Base-by-base conservation (phyloP, 768 basidiomycete species). In the Russula abietina region DNA sequence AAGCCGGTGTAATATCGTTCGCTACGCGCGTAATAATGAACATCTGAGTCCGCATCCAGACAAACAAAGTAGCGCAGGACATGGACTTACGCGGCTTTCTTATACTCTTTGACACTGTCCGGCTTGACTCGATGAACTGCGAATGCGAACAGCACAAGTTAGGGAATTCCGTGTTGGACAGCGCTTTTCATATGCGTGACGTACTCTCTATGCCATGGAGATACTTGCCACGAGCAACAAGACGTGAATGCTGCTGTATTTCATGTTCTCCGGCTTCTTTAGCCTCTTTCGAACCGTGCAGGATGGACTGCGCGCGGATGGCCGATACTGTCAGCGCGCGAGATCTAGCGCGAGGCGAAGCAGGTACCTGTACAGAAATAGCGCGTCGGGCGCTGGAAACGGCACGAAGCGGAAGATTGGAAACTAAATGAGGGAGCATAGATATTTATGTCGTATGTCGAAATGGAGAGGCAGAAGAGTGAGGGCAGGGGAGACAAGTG, bases 221-320 rank as follows among this genome's bases (percentile, higher is more conserved):
- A 72, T 94, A 95, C 80, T 98, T 98, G 51, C 94, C 93, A 62
- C 96, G 79, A 38, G 91, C 96, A 45, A 99, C 88, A 9, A 95
- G 75, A 69, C 85, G 82, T 2, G 92, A 94, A 73, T 98, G 94
- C 70, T 95, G 91, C 60, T 83, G 82, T 50, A 81, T 76, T 61
- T 88, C 87, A 41, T 84, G 75, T 55, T 91, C 89, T 45, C 93
- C 90, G 49, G 86, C 91, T 70, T 81, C 80, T 75, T 91, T 89
- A 50, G 95, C 95, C 70, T 93, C 87, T 51, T 86, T 86, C 33
- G 92, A 94, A n/a, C 97, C 97, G 74, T 98, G 94, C 61, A 99
- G 77, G 59, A 99, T 73, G 22, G 89, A 84, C 93, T 94, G 74
- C 57, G 69, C 64, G 64, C 68, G 55, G 46, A 57, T 60, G 60